Base-by-base conservation (phyloP, 768 basidiomycete genomes). In the Clathrus columnatus region DNA sequence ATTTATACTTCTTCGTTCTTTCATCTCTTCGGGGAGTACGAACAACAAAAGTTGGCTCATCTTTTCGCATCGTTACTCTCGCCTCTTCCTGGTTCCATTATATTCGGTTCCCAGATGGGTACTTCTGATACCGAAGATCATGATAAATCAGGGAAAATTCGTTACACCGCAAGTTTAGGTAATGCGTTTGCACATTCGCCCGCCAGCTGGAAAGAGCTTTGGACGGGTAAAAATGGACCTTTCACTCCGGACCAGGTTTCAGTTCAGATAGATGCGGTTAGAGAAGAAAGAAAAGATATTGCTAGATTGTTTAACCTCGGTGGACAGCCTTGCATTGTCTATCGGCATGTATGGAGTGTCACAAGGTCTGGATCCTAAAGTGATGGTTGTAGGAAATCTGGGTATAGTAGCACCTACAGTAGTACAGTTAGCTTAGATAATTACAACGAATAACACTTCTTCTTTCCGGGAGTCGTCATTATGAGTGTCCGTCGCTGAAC, bases 1-100 rank as follows among this genome's bases (percentile, higher is more conserved):
- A 77, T 83, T 20, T 74, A 80, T 60, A 74, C 75, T 1, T 68
- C 73, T 11, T 64, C 75, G 6, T 68, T 83, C 64, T 81, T 83
- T 58, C 65, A 70, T 36, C 57, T 69, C n/a, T 70, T 68, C 58
- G 47, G 61, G 7, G 64, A 68, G 42, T 53, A 57, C 36, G 47
- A 62, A 10, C 68, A 69, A 43, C 50, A 43, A 29, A 48, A 59
- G 11, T 48, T 69, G 21, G 65, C 64, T 6, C 59, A 57, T 43
- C 62, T 58, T 2, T 46, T 68, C 41, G 68, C 57, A 30, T 50
- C 57, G n/a, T 63, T 70, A n/a, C 57, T 70, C 47, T 65, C 64
- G 24, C 57, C 61, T 2, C 55, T 61, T 48, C 59, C 59, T 7
- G 69, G 66, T 7, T 65, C 67, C 36, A 51, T 69, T 17, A 55